These are phyloP conservation scores for Claviceps quebecensis DNA, from an alignment of 2,329 filamentous ascomycete species.

Conservation along the genomic window DNA sequence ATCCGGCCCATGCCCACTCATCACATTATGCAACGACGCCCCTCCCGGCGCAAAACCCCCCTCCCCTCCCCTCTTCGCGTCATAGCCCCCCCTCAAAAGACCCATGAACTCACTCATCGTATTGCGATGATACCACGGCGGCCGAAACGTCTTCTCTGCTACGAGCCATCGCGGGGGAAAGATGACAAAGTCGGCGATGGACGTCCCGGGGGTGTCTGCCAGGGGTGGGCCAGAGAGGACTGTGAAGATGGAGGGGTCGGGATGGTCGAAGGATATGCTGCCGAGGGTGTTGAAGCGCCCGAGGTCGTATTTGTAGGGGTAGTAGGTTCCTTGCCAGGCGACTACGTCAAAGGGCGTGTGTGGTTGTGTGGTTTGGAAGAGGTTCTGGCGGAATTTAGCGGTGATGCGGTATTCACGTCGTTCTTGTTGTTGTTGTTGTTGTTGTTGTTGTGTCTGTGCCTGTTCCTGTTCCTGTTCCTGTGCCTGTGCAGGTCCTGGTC, in stretches of 20 bases:
- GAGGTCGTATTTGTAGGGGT: slow-evolving; percentile 72
- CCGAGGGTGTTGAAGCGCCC: slow-evolving; percentile 65
- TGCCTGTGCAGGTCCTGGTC: no score
- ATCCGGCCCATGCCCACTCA: slow-evolving; percentile 53
- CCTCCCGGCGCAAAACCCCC: slow-evolving; percentile 44
- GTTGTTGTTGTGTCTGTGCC: no score
- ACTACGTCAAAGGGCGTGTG: slow-evolving; percentile 71
- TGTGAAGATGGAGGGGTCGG: slow-evolving; percentile 66
- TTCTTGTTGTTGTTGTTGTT: no score
- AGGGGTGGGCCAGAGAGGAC: slow-evolving; percentile 49
- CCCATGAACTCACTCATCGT: slow-evolving; percentile 55
- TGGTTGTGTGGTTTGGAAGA: slow-evolving; percentile 49
- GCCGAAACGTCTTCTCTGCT: slow-evolving; percentile 55
- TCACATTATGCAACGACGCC: slow-evolving; percentile 53
- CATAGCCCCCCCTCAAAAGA: slow-evolving; percentile 41
- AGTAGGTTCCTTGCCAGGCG: slow-evolving; percentile 69
- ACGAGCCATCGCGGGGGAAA: slow-evolving; percentile 62
- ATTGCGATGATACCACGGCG: slow-evolving; percentile 61
- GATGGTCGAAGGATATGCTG: slow-evolving; percentile 60
- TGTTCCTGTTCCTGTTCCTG: no score
- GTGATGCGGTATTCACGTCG: slow-evolving; percentile 26
- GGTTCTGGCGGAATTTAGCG: slow-evolving; percentile 50
- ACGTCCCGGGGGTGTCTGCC: slow-evolving; percentile 49
- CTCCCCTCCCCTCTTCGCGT: slow-evolving; percentile 41
- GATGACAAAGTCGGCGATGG: slow-evolving; percentile 58